Conservation (phyloP, 129 eudicot genomes). For the Arctium minus region DNA sequence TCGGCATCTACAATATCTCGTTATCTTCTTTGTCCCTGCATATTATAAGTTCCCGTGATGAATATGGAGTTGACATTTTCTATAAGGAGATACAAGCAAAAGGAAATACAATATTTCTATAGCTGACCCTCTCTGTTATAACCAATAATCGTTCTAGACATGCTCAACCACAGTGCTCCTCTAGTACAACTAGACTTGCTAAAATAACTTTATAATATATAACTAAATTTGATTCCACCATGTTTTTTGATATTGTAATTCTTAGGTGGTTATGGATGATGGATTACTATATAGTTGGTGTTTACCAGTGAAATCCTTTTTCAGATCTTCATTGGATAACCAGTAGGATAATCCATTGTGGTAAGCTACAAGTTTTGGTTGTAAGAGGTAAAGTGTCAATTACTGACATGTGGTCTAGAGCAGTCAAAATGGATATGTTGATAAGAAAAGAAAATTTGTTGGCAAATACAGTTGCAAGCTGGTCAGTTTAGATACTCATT, state of each 20-base stretch:
- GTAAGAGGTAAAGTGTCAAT: background rate
- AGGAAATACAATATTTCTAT: background rate
- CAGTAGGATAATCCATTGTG: background rate
- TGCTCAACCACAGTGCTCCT: conserved; percentile 3
- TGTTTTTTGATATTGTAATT: conserved; percentile 1
- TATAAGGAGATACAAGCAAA: conserved; percentile 12
- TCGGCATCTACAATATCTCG: background rate
- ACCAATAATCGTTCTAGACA: background rate
- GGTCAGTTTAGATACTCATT: background rate
- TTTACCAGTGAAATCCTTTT: background rate
- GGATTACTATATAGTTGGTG: background rate
- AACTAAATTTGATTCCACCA: background rate
- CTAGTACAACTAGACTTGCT: conserved; percentile 6
- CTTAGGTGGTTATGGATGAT: background rate
- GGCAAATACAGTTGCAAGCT: background rate
- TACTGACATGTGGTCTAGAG: conserved; percentile 4
- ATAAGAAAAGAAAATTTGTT: background rate
- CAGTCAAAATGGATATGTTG: background rate
- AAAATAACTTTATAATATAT: background rate
- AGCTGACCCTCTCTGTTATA: background rate
- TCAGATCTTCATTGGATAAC: background rate
- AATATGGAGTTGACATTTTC: background rate
- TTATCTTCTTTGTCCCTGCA: background rate
- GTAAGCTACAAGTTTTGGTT: conserved; percentile 1
- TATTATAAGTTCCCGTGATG: conserved; percentile 4